These are phyloP conservation scores for Adansonia grandidieri DNA, from an alignment of 441 rosid genomes.

Conservation along the genomic window DNA sequence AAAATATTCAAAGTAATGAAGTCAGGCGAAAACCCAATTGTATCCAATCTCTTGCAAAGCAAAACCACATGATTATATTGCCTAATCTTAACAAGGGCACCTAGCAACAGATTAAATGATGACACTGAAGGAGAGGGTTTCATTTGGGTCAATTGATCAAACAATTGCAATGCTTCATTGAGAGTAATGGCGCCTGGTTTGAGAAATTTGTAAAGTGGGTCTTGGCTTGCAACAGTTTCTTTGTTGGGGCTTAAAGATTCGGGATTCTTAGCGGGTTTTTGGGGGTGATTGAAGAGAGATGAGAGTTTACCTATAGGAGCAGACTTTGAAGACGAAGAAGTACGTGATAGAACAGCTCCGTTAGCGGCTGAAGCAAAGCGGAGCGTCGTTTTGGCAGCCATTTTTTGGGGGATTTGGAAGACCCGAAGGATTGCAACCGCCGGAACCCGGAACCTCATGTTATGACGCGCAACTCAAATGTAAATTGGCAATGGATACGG, in stretches of 20 bases:
- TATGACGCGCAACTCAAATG: not conserved
- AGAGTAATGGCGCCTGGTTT: conserved; percentile 31
- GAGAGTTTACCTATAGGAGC: conserved; percentile 24
- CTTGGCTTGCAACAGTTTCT: not conserved
- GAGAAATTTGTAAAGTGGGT: conserved; percentile 23
- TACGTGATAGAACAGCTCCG: not conserved
- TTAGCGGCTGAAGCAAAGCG: not conserved
- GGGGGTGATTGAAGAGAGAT: not conserved
- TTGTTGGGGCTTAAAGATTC: conserved; percentile 7
- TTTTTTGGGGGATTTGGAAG: not conserved
- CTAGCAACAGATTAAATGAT: conserved; percentile 35
- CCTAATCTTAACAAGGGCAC: conserved; percentile 32
- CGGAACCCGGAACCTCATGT: not conserved
- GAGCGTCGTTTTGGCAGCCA: not conserved
- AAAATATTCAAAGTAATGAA: conserved; percentile 35
- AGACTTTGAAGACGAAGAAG: not conserved
- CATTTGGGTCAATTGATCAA: conserved; percentile 27
- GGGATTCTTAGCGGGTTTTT: not conserved
- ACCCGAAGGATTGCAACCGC: not conserved
- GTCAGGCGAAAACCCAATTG: conserved; percentile 29
- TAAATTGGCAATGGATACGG: not conserved
- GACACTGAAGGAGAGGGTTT: conserved; percentile 22
- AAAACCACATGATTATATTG: conserved; percentile 28
- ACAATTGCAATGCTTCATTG: conserved; percentile 31
- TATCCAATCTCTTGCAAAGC: conserved; percentile 29